These are phyloP conservation scores for Papilionanthe hybrid DNA, from an alignment of 116 monocot genomes.

Conservation along the genomic window DNA sequence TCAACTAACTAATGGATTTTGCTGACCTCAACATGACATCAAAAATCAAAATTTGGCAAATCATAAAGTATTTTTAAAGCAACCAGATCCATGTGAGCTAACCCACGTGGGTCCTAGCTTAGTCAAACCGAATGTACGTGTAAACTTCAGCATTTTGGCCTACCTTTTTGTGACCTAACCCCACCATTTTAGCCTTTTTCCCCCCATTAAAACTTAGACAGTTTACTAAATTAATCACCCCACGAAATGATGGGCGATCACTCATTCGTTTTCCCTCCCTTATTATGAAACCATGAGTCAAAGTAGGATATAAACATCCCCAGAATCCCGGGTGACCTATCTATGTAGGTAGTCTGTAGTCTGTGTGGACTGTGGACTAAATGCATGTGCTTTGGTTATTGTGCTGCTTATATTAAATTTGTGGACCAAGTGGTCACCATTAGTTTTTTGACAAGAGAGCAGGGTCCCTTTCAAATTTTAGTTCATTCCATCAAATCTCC, in stretches of 20 bases:
- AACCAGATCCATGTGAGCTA: slow-evolving; percentile 1
- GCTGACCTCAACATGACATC: no score
- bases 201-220: neutral
- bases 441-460: neutral
- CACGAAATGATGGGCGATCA: slow-evolving; percentile 9
- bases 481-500: neutral
- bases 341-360: neutral
- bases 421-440: no score
- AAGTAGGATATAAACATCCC: slow-evolving; percentile 5
- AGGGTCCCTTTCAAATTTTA: neutral
- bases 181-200: neutral
- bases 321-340: neutral
- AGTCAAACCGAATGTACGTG: neutral
- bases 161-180: neutral
- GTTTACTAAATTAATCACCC: neutral
- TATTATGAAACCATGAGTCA: slow-evolving; percentile 1
- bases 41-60: no score
- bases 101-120: neutral
- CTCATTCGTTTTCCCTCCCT: neutral
- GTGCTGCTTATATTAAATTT: neutral
- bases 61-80: no score
- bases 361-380: neutral
- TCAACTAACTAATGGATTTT: no score
- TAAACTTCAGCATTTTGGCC: neutral
- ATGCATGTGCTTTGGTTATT: neutral